Evolutionary conservation across 345 rosid species (phyloP), one percentile per base, ranked within the genome.

Genomic region (Mercurialis annua): DNA sequence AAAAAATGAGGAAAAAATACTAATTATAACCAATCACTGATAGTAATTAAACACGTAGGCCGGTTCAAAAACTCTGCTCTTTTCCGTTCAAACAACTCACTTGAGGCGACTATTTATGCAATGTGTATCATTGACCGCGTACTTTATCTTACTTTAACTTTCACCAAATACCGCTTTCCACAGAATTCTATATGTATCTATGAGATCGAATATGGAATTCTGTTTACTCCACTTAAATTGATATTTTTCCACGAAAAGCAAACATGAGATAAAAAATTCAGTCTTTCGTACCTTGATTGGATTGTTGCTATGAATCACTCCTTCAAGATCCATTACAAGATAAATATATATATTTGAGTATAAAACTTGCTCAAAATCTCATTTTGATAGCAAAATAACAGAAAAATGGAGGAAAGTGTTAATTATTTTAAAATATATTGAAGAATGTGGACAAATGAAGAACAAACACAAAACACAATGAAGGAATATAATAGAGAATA

Each of bases 281-380:
- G n/a, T n/a, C n/a, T n/a, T n/a, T 1, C 34, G 12, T 17, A 56
- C 60, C 60, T 30, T 56, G 60, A 56, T 56, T 56, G 60, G 34
- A n/a, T 56, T 56, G 40, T 56, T 56, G 40, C 12, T 12, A 16
- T 56, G 67, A 40, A 74, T 72, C 62, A 79, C 61, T 65, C 84
- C 76, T 74, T 81, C 87, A 71, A 83, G 85, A 85, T 85, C 96
- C 96, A 90, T 90, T 67, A 62, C 57, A 67, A 80, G 52, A 74
- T 61, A 49, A 1, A 14, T 40, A 36, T 36, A 36, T 36, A 3
- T 36, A 36, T 36, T 3, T 36, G 11, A 7, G 44, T 8, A 62
- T 53, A 49, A 24, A 72, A 58, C 82, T 77, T 73, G 68, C 68
- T 62, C 66, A 76, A 71, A 72, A 34, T 59, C 50, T 72, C 81